Percentiles rank a stretch among this genome's conserved stretches.
Conservation (phyloP, 306 rosid species). For the Rubus parviflorus region DNA sequence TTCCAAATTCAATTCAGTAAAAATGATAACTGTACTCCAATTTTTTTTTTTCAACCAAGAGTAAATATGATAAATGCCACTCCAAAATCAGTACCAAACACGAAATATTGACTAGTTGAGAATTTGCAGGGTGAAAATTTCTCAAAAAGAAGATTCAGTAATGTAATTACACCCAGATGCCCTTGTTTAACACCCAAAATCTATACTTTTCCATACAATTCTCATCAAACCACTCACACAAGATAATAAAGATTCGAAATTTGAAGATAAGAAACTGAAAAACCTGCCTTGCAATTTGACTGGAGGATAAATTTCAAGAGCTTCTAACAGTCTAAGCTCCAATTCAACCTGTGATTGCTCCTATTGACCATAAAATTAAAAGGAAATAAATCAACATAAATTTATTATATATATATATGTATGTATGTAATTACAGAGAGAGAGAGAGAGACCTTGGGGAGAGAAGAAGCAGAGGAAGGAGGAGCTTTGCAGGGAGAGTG, state of each 20-base stretch:
- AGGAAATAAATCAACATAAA: neutral
- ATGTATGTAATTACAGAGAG: conserved; percentile 11
- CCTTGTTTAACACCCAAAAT: neutral
- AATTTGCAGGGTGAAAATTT: neutral
- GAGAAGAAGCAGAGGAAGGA: conserved; percentile 94
- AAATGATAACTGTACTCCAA: neutral
- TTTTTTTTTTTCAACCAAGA: neutral
- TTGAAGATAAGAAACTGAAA: neutral
- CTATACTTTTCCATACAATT: neutral
- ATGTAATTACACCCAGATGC: neutral
- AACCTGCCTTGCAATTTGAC: conserved; percentile 65
- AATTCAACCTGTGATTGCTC: conserved; percentile 82
- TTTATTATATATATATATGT: neutral
- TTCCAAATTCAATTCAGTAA: neutral
- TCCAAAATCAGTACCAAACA: conserved; percentile 1
- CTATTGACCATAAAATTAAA: conserved; percentile 38
- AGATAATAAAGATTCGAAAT: neutral
- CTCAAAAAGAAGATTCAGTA: neutral
- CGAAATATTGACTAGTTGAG: neutral
- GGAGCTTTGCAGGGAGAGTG: conserved; percentile 98
- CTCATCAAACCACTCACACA: neutral
- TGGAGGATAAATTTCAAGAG: conserved; percentile 81
- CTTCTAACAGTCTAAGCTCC: conserved; percentile 80
- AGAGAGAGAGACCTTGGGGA: conserved; percentile 58
- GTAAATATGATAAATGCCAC: neutral